Conservation (phyloP, 2,329 filamentous ascomycete species). For the Stemphylium vesicarium region DNA sequence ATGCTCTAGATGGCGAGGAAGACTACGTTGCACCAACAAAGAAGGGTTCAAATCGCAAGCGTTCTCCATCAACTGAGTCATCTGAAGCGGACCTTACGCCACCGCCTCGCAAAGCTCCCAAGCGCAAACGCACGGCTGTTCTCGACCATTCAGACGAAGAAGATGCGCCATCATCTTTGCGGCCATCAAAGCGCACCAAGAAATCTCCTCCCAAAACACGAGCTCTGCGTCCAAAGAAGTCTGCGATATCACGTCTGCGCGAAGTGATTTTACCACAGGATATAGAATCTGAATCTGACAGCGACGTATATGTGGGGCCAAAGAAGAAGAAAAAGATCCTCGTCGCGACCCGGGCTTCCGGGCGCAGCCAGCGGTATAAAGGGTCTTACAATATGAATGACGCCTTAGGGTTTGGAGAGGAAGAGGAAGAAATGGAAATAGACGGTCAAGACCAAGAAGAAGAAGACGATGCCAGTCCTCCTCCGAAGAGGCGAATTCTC, state of each 20-base stretch:
- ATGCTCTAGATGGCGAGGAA: neutral
- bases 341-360: conserved; percentile 1
- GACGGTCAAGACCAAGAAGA: neutral
- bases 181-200: neutral
- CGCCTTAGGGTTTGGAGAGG: neutral
- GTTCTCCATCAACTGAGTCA: neutral
- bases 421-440: neutral
- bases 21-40: neutral
- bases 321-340: conserved; percentile 1
- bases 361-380: neutral
- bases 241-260: neutral
- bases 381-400: conserved; percentile 2
- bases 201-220: neutral
- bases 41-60: neutral
- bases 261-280: neutral
- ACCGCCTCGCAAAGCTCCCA: neutral
- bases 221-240: neutral
- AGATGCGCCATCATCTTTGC: neutral
- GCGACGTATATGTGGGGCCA: conserved; percentile 10
- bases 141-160: neutral
- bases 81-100: neutral
- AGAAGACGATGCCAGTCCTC: neutral
- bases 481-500: no score
- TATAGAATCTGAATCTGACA: conserved; percentile 9
- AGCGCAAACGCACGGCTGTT: neutral